A percentile compares a stretch with the other conserved stretches of the same genome.
Evolutionary conservation across 2,329 filamentous ascomycete genomes (phyloP).

Genomic region (Coniochaeta sp.): DNA sequence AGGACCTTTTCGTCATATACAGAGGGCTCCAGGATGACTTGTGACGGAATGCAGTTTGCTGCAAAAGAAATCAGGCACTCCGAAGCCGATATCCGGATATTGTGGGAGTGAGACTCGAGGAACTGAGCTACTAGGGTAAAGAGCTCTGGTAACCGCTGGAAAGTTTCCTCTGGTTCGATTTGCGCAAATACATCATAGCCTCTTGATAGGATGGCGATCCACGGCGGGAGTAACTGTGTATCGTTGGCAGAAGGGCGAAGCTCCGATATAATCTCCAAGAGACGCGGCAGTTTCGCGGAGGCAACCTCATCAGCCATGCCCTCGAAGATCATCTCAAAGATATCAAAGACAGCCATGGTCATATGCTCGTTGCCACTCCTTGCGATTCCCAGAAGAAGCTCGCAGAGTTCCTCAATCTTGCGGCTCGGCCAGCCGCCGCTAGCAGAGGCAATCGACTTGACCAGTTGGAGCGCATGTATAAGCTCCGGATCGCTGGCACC

Average conservation of each 20-base stretch:
- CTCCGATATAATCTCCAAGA: slow-evolving; percentile 88
- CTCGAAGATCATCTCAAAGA: slow-evolving; percentile 94
- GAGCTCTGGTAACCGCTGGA: slow-evolving; percentile 78
- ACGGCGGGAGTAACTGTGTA: slow-evolving; percentile 87
- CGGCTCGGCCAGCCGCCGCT: slow-evolving; percentile 94
- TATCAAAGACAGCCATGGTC: slow-evolving; percentile 92
- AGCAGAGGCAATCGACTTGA: slow-evolving; percentile 80
- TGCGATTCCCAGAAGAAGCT: slow-evolving; percentile 81
- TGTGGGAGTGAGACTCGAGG: slow-evolving; percentile 79
- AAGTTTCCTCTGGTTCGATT: slow-evolving; percentile 82
- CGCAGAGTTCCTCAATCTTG: slow-evolving; percentile 88
- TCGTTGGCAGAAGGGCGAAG: slow-evolving; percentile 88
- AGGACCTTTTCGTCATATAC: slow-evolving; percentile 87
- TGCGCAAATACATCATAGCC: slow-evolving; percentile 92
- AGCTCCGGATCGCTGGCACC: slow-evolving; percentile 69
- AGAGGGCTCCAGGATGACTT: slow-evolving; percentile 79
- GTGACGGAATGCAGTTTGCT: slow-evolving; percentile 78
- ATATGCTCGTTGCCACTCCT: slow-evolving; percentile 89
- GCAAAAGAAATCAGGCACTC: slow-evolving; percentile 93
- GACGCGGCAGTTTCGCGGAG: slow-evolving; percentile 78
- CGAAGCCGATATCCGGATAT: slow-evolving; percentile 88
- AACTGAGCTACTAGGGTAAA: slow-evolving; percentile 76
- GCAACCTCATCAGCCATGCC: slow-evolving; percentile 85
- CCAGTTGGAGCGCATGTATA: slow-evolving; percentile 85
- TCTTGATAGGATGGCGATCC: slow-evolving; percentile 91